Evolutionary conservation across 371 early-diverging fungal genomes (phyloP), one percentile per base, ranked within the genome.

Genomic region (Mortierella sp.): DNA sequence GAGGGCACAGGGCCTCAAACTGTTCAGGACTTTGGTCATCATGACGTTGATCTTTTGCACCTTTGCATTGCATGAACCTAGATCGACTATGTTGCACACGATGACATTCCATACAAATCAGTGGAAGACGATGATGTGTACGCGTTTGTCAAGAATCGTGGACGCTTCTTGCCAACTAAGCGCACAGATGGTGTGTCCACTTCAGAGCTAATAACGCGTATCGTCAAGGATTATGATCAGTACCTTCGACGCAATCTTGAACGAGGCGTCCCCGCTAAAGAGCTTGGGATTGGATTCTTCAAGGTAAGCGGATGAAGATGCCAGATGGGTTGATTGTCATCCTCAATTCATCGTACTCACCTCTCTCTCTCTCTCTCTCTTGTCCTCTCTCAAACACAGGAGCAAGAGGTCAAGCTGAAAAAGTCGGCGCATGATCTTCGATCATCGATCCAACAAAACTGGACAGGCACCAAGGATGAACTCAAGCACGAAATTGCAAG

Each of bases 41-140:
- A n/a, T n/a, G n/a, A n/a, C n/a, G n/a, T n/a, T n/a, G n/a, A n/a
- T n/a, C n/a, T 44, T 44, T 44, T 44, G 10, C 14, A 39, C 14
- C 14, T 39, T 39, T 10, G 8, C 39, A 39, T 43, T 43, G 44
- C 14, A 43, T 19, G 19, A 43, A 43, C 44, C 47, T 79, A 88
- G 72, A 97, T 99, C 45, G 98, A 98, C 74, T 97, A 92, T 81
- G 98, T 99, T n/a, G 96, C 97, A 19, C 99, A 99, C 78, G 99
- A 99, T 80, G 98, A 95, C 60, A 90, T 95, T 17, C 97, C 97
- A 4, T 99, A 99, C 68, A 83, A 84, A 49, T 87, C 90, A 24
- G 88, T 79, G 7, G 95, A 92, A 49, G 77, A 83, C n/a, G 91
- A 91, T 45, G 99, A 99, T 81, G 94, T 98, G 17, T 99, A 99